Conservation (phyloP, 257 asterid genomes). For the Gentiana straminea region DNA sequence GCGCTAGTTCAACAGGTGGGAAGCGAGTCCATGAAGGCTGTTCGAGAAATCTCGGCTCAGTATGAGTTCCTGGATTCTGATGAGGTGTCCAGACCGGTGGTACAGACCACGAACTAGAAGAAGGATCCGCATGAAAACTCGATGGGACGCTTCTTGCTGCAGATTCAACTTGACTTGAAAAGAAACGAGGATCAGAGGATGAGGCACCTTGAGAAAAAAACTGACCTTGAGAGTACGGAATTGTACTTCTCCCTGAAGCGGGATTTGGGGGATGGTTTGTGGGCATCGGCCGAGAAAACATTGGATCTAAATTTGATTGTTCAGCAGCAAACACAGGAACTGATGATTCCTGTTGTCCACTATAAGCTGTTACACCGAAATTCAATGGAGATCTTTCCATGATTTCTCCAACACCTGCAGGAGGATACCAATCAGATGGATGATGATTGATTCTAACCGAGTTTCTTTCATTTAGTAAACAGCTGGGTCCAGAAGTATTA, state of each 20-base stretch:
- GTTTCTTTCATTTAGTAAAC: constrained; percentile 28
- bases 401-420: constrained; percentile 28
- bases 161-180: constrained; percentile 38
- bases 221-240: constrained; percentile 40
- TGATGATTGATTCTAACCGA: constrained; percentile 25
- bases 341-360: constrained; percentile 34
- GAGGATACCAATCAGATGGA: constrained; percentile 26
- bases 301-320: too few relatives aligned
- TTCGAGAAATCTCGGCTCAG: constrained; percentile 36
- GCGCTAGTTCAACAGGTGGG: constrained; percentile 38
- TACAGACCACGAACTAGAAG: constrained; percentile 28
- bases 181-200: constrained; percentile 31
- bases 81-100: constrained; percentile 40
- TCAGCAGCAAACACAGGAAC: constrained; percentile 19
- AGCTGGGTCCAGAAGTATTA: constrained; percentile 29
- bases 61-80: constrained; percentile 34
- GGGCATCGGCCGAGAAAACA: constrained; percentile 22
- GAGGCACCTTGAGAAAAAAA: constrained; percentile 34
- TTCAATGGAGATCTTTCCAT: constrained; percentile 39
- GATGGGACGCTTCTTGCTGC: constrained; percentile 31
- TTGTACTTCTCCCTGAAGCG: constrained; percentile 32
- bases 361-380: constrained; percentile 21
- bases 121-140: constrained; percentile 28
- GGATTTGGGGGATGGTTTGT: constrained; percentile 21
- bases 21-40: constrained; percentile 37